Evolutionary conservation across 371 early-diverging fungal species (phyloP).

Genomic region (Syncephalis plumigaleata): DNA sequence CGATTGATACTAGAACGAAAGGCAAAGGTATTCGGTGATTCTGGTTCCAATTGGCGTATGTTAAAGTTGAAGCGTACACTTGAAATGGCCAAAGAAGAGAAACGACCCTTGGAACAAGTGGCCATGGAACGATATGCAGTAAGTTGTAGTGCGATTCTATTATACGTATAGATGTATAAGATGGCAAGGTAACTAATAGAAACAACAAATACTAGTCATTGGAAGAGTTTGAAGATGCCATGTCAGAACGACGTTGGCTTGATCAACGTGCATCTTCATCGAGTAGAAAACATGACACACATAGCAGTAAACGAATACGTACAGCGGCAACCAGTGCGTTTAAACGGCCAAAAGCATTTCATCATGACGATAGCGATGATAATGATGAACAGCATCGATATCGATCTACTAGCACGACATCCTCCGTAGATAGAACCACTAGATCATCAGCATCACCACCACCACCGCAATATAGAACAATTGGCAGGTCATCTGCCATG

Average conservation of each 20-base stretch:
- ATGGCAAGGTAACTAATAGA: not conserved
- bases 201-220: slow-evolving; percentile 18
- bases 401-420: slow-evolving; percentile 2
- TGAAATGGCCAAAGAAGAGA: slow-evolving; percentile 54
- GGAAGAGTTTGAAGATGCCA: slow-evolving; percentile 45
- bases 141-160: slow-evolving; percentile 4
- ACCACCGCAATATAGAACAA: slow-evolving; percentile 12
- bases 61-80: slow-evolving; percentile 49
- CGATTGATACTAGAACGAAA: slow-evolving; percentile 10
- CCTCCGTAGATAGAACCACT: slow-evolving; percentile 6
- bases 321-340: slow-evolving; percentile 3
- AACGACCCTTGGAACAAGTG: slow-evolving; percentile 37
- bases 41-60: slow-evolving; percentile 69
- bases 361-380: slow-evolving; percentile 4
- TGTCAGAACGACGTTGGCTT: slow-evolving; percentile 43
- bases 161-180: slow-evolving; percentile 10
- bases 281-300: slow-evolving; percentile 6
- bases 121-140: slow-evolving; percentile 55
- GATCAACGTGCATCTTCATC: slow-evolving; percentile 17
- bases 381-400: slow-evolving; percentile 6
- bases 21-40: slow-evolving; percentile 39
- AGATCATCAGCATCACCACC: slow-evolving; percentile 6
- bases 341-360: not conserved
- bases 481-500: too few species aligned
- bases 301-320: not conserved